These are phyloP conservation scores for Xylariales sp. DNA, from an alignment of 2,329 filamentous ascomycete genomes.

Conservation along the genomic window DNA sequence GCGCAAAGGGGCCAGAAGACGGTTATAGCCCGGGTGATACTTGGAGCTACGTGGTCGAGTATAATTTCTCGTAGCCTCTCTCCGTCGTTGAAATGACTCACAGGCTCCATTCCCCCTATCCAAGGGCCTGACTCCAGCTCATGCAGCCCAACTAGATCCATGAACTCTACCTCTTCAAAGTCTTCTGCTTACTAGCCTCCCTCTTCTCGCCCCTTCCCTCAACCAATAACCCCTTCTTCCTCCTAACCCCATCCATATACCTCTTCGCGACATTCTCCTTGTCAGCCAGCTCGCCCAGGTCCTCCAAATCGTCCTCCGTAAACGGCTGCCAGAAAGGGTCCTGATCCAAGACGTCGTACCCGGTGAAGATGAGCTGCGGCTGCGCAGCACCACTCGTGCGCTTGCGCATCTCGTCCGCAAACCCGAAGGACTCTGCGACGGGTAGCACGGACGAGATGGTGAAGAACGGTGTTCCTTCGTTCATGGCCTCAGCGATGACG, in stretches of 20 bases:
- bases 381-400: constrained; percentile 84
- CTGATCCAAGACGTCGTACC: constrained; percentile 88
- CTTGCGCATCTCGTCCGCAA: constrained; percentile 94
- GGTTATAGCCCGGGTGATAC: too few species aligned
- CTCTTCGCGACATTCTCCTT: constrained; percentile 92
- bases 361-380: constrained; percentile 88
- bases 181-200: constrained; percentile 89
- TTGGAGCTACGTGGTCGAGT: too few species aligned
- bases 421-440: constrained; percentile 93
- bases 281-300: constrained; percentile 89
- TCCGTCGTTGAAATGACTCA: too few species aligned
- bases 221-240: constrained; percentile 82
- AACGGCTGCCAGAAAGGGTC: constrained; percentile 98
- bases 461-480: constrained; percentile 94
- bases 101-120: too few species aligned
- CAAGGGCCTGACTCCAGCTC: too few species aligned
- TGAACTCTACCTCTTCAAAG: constrained; percentile 55
- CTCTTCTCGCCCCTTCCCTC: constrained; percentile 71
- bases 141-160: too few species aligned
- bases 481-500: constrained; percentile 85
- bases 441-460: constrained; percentile 85
- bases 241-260: constrained; percentile 87
- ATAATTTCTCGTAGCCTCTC: too few species aligned
- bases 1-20: too few species aligned
- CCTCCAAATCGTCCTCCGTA: constrained; percentile 94